A percentile compares a stretch with the other conserved stretches of the same genome.
Conservation (phyloP, 495 filamentous ascomycete genomes). For the Podospora bellae-mahoneyi region DNA sequence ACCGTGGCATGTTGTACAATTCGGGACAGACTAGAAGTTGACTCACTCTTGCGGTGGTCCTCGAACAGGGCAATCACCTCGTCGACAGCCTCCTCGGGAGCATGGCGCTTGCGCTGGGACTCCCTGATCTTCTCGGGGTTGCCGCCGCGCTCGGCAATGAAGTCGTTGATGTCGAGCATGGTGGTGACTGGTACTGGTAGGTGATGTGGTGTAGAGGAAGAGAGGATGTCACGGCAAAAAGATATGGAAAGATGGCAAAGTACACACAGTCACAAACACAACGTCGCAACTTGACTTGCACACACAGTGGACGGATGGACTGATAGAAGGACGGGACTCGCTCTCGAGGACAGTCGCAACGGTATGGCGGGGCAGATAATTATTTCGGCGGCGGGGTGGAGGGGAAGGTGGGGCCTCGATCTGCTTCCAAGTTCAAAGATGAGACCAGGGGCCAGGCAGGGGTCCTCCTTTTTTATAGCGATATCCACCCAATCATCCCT, state of each 20-base stretch:
- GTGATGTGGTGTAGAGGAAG: background rate
- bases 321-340: slow-evolving; percentile 1
- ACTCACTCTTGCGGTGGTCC: slow-evolving; percentile 74
- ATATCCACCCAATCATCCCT: background rate
- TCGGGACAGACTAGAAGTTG: slow-evolving; percentile 9
- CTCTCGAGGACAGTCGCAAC: slow-evolving; percentile 21
- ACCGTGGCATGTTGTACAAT: background rate
- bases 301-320: background rate
- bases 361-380: slow-evolving; percentile 35
- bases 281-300: background rate
- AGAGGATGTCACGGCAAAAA: background rate
- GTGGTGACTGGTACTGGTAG: slow-evolving; percentile 6
- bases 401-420: slow-evolving; percentile 28
- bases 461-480: background rate
- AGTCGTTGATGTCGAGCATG: slow-evolving; percentile 43
- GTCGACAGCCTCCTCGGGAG: slow-evolving; percentile 78
- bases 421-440: slow-evolving; percentile 18
- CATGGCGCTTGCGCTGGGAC: slow-evolving; percentile 77
- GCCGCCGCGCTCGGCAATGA: slow-evolving; percentile 77
- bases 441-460: slow-evolving; percentile 12
- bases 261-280: background rate
- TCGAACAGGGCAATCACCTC: slow-evolving; percentile 85
- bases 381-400: slow-evolving; percentile 32
- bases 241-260: background rate
- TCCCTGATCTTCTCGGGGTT: slow-evolving; percentile 85